Base-by-base conservation (phyloP, 139 green algal species). In the Chlamydomonas urium region DNA sequence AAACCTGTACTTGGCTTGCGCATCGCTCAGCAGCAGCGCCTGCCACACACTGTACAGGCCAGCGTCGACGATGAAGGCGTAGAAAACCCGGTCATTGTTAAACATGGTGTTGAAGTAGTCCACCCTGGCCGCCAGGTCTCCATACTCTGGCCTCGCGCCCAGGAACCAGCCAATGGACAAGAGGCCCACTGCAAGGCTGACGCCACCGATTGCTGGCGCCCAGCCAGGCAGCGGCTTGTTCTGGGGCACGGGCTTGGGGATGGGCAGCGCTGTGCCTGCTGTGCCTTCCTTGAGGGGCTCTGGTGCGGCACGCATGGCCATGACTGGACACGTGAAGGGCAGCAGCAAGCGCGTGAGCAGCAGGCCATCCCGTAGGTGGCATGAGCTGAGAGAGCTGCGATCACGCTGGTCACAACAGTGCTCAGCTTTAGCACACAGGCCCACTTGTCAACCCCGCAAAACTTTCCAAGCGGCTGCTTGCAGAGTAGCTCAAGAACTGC, bases 1-100 rank as follows among this genome's bases (percentile, higher is more conserved):
- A 26, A 83, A 88, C 4, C 78, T 77, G 36, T 90, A 85, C 24
- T 26, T 10, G 0, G 72, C 71, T 32, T 78, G 31, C 1, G 68
- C 47, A 3, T 60, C 70, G 14, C 72, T 42, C 76, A 97, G 71
- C 38, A 97, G 57, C 4, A 77, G 56, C 21, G 83, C 74, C 75
- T 97, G 91, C 81, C 85, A 97, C 14, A 92, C 73, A 17, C 42
- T 74, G 77, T 95, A 97, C 45, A 96, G 72, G 0, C 56, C 47
- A 2, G 78, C 67, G 72, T 97, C 91, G 57, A 95, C 53, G 2
- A 82, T 59, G 78, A 97, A 97, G 3, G 91, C 91, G 80, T 78
- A 96, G 61, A 92, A 93, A 2, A 89, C 89, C 31, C 63, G 60
- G 56, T 90, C 85, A 42, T 26, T 69, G 19, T 42, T 66, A 38